Conservation (phyloP, 2,329 filamentous ascomycete species). For the Alternaria ethzedia region DNA sequence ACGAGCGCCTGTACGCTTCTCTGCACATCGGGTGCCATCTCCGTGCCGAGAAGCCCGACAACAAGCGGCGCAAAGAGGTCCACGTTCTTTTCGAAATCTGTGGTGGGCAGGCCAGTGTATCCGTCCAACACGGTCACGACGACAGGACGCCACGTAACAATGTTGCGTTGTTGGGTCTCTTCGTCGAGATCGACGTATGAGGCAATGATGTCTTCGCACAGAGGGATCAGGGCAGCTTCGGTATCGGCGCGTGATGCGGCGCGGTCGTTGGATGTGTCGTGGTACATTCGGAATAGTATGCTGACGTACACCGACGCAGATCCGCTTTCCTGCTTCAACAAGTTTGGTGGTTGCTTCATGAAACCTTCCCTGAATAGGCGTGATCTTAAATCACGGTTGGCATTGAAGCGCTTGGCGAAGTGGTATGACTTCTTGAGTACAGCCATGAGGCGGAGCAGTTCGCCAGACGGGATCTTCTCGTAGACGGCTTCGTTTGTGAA, state of each 20-base stretch:
- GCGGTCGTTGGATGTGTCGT: constrained; percentile 83
- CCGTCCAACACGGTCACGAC: constrained; percentile 97
- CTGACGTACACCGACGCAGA: constrained; percentile 93
- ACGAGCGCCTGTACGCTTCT: constrained; percentile 78
- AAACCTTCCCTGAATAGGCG: constrained; percentile 96
- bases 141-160: constrained; percentile 94
- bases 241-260: constrained; percentile 80
- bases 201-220: constrained; percentile 92
- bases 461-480: constrained; percentile 84
- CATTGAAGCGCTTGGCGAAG: constrained; percentile 97
- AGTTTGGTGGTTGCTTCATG: constrained; percentile 98
- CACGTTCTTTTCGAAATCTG: constrained; percentile 81
- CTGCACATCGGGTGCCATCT: constrained; percentile 80
- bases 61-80: constrained; percentile 84
- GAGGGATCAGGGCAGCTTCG: constrained; percentile 87
- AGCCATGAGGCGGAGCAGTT: constrained; percentile 90
- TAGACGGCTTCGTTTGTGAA: constrained; percentile 98
- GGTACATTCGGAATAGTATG: constrained; percentile 97
- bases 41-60: constrained; percentile 81
- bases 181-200: constrained; percentile 88
- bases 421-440: constrained; percentile 95
- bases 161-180: constrained; percentile 95
- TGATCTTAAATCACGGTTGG: constrained; percentile 94
- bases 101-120: constrained; percentile 80
- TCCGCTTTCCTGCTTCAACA: constrained; percentile 95